These are phyloP conservation scores for Daldinia decipiens DNA, from an alignment of 495 filamentous ascomycete genomes.

Conservation along the genomic window DNA sequence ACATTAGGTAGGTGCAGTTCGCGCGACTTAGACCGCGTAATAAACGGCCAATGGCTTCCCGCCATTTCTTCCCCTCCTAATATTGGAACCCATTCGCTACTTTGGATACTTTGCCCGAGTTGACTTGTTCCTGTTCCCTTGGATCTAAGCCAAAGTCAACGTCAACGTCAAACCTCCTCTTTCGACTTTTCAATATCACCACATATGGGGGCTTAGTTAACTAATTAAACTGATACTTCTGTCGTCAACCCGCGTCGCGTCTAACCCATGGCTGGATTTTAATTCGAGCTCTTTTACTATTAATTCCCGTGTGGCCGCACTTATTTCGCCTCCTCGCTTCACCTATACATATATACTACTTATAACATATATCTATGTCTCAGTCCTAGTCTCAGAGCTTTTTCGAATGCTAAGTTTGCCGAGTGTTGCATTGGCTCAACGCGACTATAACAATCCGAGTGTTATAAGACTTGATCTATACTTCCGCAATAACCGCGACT, in stretches of 20 bases:
- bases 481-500: slow-evolving; percentile 25
- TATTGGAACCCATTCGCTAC: slow-evolving; percentile 24
- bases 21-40: slow-evolving; percentile 45
- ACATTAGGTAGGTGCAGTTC: slow-evolving; percentile 16
- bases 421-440: slow-evolving; percentile 8
- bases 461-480: slow-evolving; percentile 5
- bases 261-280: slow-evolving; percentile 3
- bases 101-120: slow-evolving; percentile 16
- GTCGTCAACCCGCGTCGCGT: slow-evolving; percentile 12
- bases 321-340: slow-evolving; percentile 17
- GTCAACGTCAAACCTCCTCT: slow-evolving; percentile 2
- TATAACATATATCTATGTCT: slow-evolving; percentile 11
- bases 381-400: slow-evolving; percentile 17
- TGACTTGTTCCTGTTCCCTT: slow-evolving; percentile 27
- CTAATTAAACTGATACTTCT: slow-evolving; percentile 3
- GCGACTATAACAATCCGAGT: slow-evolving; percentile 20
- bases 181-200: background rate
- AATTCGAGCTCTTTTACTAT: slow-evolving; percentile 8
- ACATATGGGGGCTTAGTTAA: background rate
- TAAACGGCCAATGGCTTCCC: slow-evolving; percentile 40
- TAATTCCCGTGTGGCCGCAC: slow-evolving; percentile 6
- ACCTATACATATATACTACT: background rate
- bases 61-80: slow-evolving; percentile 36
- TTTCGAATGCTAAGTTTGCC: slow-evolving; percentile 15
- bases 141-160: slow-evolving; percentile 26